Conservation (phyloP, 805 yeast species). For the Ogataea pilisensis region DNA sequence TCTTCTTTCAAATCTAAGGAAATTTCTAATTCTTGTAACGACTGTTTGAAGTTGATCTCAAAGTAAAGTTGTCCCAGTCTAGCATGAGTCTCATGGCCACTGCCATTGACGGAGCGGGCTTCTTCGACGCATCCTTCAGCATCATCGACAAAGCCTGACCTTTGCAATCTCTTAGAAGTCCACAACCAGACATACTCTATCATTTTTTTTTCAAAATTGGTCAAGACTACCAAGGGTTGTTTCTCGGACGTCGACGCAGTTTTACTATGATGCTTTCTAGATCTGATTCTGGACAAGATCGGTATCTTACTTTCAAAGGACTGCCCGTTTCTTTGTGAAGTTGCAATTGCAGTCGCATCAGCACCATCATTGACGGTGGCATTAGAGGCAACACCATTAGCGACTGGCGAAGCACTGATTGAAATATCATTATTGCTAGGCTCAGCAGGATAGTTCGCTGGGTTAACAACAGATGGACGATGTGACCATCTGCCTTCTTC, state of each 20-base stretch:
- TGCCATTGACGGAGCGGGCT: conserved; percentile 49
- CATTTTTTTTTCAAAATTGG: conserved; percentile 32
- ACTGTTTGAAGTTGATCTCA: conserved; percentile 29
- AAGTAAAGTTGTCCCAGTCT: conserved; percentile 45
- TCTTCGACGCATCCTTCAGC: conserved; percentile 71
- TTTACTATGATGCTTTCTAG: conserved; percentile 4
- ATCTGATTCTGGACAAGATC: conserved; percentile 11
- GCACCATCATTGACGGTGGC: not conserved
- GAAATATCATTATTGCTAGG: not conserved
- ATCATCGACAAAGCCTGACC: conserved; percentile 50
- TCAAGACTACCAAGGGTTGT: conserved; percentile 3
- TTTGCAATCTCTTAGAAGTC: conserved; percentile 60
- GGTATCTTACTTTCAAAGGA: conserved; percentile 6
- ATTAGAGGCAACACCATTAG: not conserved
- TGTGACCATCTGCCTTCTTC: conserved; percentile 10
- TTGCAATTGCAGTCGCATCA: no score
- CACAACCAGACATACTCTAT: conserved; percentile 72
- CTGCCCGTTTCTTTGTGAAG: conserved; percentile 8
- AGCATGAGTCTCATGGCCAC: conserved; percentile 46
- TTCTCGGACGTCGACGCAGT: no score
- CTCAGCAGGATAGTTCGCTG: conserved; percentile 1
- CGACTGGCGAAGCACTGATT: not conserved
- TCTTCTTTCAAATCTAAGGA: conserved; percentile 46
- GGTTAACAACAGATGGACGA: conserved; percentile 12
- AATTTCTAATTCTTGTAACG: conserved; percentile 62